Evolutionary conservation across 202 grass and related monocot genomes (phyloP), one percentile per base, ranked within the genome.

Genomic region (Saccharum hybrid): DNA sequence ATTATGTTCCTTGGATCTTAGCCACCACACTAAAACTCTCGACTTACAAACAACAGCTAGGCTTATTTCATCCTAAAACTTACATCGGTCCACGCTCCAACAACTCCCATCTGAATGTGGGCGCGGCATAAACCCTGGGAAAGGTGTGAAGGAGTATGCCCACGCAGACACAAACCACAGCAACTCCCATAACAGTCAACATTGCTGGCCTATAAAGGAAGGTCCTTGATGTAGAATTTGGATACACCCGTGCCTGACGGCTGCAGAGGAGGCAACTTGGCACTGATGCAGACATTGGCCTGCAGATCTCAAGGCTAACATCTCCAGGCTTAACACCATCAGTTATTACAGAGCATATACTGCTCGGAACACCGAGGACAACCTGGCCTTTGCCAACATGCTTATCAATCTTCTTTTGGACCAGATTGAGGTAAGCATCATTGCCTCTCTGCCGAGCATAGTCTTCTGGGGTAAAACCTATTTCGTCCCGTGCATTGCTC

Each of bases 131-230:
- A 73, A 99, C 97, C 84, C 82, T 89, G 2, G 97, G 97, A 2
- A 87, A 77, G 26, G 93, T 91, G 41, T 99, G 93, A 71, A 96
- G 89, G 40, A 99, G 83, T 81, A 99, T 81, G 2, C 93, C 97
- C 2, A 99, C 91, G 72, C 97, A 99, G 11, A 99, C 93, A 52
- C 97, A 99, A 8, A 99, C 85, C 11, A 89, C 93, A 0, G 97
- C 97, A 0, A 99, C 90, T 1, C 97, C 97, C 76, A 99, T 91
- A 79, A 99, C 71, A 2, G 91, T 86, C 12, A 99, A 71, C 93
- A 99, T 96, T 48, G 93, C 89, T 60, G 97, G 97, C 82, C 97
- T 91, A 68, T 96, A 96, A 74, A 99, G 49, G 74, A 99, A 91
- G 52, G 91, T 92, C 68, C 66, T 96, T 4, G 84, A 48, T 1